Conservation (phyloP, 257 asterid species). For the Salvia splendens region DNA sequence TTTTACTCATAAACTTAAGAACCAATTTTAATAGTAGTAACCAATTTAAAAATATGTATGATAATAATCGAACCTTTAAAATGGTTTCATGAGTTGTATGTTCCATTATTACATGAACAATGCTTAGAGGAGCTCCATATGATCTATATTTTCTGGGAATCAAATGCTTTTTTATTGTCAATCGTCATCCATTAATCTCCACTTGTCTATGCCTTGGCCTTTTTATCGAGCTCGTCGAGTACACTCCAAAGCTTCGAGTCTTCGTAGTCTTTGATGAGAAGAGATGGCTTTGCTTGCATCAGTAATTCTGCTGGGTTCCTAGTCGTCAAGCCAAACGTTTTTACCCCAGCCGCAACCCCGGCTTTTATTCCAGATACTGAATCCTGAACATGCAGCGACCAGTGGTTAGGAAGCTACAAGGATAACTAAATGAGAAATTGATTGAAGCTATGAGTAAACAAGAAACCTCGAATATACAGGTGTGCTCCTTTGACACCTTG, state of each 20-base stretch:
- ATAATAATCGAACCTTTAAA: no score
- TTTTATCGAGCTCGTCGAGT: slow-evolving; percentile 65
- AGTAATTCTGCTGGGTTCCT: slow-evolving; percentile 72
- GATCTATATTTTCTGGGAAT: not conserved
- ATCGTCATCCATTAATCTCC: slow-evolving; percentile 9
- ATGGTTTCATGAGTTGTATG: not conserved
- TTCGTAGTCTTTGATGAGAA: slow-evolving; percentile 82
- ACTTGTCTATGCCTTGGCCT: slow-evolving; percentile 22
- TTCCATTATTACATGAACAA: slow-evolving; percentile 1
- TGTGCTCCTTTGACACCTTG: slow-evolving; percentile 79
- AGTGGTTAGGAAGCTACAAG: not conserved
- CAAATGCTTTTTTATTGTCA: not conserved
- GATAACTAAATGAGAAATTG: not conserved
- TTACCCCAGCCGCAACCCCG: slow-evolving; percentile 91
- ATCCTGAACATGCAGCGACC: slow-evolving; percentile 52
- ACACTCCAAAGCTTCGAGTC: slow-evolving; percentile 84
- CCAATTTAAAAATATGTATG: no score
- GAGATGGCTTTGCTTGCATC: slow-evolving; percentile 75
- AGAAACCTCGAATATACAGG: slow-evolving; percentile 81
- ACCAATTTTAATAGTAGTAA: no score
- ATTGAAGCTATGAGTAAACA: slow-evolving; percentile 11
- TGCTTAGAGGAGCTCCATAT: slow-evolving; percentile 3
- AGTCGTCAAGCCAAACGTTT: slow-evolving; percentile 79
- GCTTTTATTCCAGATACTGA: slow-evolving; percentile 93
- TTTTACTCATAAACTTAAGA: no score